These are phyloP conservation scores for Aspergillus felis DNA, from an alignment of 2,329 filamentous ascomycete species.

Conservation along the genomic window DNA sequence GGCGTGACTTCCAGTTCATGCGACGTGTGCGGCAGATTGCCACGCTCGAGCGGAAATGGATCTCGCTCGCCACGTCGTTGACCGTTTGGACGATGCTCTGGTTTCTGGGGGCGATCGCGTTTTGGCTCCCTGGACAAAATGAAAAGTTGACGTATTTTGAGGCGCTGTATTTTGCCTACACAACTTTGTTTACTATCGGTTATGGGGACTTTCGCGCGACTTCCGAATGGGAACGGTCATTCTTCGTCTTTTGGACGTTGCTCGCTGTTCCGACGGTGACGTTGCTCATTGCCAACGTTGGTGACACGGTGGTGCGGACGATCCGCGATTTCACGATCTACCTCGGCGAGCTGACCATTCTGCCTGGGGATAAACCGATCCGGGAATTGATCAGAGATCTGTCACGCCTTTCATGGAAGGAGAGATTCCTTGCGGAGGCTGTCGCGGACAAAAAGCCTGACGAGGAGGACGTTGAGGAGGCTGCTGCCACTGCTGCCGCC, in stretches of 20 bases:
- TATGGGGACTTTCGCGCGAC: conserved; percentile 34
- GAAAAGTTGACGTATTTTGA: conserved; percentile 36
- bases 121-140: conserved; percentile 31
- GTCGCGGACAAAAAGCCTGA: conserved; percentile 8
- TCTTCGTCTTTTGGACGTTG: conserved; percentile 41
- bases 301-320: conserved; percentile 44
- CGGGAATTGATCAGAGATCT: conserved; percentile 22
- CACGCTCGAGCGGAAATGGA: conserved; percentile 39
- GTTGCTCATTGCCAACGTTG: conserved; percentile 38
- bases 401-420: conserved; percentile 19
- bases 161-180: conserved; percentile 38
- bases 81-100: conserved; percentile 41
- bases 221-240: conserved; percentile 33
- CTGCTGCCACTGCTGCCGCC: background rate
- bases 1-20: conserved; percentile 44
- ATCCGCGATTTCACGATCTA: conserved; percentile 55
- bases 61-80: conserved; percentile 36
- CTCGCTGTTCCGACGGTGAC: conserved; percentile 39
- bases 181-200: conserved; percentile 38
- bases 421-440: conserved; percentile 6
- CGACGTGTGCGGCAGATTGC: conserved; percentile 42
- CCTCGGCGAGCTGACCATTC: conserved; percentile 52
- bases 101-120: conserved; percentile 39
- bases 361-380: conserved; percentile 47
- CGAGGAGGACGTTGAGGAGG: conserved; percentile 6